Conservation (phyloP, 768 basidiomycete genomes). For the Paxillus involutus region DNA sequence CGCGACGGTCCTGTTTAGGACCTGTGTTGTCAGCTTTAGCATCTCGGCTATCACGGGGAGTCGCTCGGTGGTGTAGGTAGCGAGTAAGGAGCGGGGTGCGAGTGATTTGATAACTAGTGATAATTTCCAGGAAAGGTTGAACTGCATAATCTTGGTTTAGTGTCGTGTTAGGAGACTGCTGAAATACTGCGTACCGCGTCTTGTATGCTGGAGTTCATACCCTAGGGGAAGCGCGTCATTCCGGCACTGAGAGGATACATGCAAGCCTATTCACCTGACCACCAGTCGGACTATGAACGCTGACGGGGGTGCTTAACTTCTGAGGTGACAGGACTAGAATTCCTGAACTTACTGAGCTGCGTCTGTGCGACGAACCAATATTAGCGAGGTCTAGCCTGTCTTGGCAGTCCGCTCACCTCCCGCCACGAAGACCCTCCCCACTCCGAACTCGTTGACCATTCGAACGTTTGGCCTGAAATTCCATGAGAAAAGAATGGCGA, state of each 20-base stretch:
- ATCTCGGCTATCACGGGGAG: conserved; percentile 14
- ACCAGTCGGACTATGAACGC: conserved; percentile 11
- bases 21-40: not conserved
- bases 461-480: conserved; percentile 11
- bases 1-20: not conserved
- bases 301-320: not conserved
- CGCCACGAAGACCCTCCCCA: conserved; percentile 13
- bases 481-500: too few relatives aligned
- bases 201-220: conserved; percentile 8
- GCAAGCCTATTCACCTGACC: conserved; percentile 5
- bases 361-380: not conserved
- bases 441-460: conserved; percentile 9
- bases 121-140: conserved; percentile 6
- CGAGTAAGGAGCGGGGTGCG: conserved; percentile 19
- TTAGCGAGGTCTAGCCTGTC: not conserved
- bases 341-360: conserved; percentile 7
- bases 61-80: conserved; percentile 32
- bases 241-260: not conserved
- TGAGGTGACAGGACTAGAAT: not conserved
- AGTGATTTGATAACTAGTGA: conserved; percentile 26
- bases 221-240: not conserved
- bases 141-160: too few relatives aligned
- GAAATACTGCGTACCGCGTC: too few relatives aligned
- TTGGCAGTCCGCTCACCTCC: conserved; percentile 8
- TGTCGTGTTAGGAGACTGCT: too few relatives aligned